Percentiles rank a stretch among this genome's conserved stretches.
Evolutionary conservation across 306 rosid species (phyloP).

Genomic region (Cucumis melo): DNA sequence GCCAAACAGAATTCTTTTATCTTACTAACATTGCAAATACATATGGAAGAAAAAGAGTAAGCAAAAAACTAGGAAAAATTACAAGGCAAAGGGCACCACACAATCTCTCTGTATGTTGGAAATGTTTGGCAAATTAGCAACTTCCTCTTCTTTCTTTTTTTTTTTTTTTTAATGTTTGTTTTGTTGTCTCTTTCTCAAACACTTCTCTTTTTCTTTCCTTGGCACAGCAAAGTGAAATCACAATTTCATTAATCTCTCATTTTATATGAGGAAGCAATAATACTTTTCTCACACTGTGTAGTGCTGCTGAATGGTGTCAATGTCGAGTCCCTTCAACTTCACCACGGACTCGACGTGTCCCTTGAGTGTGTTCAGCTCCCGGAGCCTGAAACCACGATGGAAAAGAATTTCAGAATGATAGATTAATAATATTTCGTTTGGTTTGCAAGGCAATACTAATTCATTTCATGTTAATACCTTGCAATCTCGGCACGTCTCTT

Average conservation of each 20-base stretch:
- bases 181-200: neutral
- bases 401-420: neutral
- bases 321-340: slow-evolving; percentile 92
- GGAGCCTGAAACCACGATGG: slow-evolving; percentile 39
- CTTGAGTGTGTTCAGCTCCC: slow-evolving; percentile 87
- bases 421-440: neutral
- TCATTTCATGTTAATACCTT: slow-evolving; percentile 24
- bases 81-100: slow-evolving; percentile 2
- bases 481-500: slow-evolving; percentile 98
- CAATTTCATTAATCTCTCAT: neutral
- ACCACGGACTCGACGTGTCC: slow-evolving; percentile 98
- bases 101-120: slow-evolving; percentile 8
- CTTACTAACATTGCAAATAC: slow-evolving; percentile 5
- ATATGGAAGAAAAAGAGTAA: slow-evolving; percentile 8
- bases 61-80: slow-evolving; percentile 9
- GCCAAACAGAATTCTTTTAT: neutral
- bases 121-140: neutral
- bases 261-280: neutral
- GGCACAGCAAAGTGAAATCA: slow-evolving; percentile 4
- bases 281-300: slow-evolving; percentile 57
- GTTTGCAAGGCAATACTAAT: neutral
- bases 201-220: neutral
- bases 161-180: neutral
- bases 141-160: neutral
- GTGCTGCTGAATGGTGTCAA: slow-evolving; percentile 92